These are phyloP conservation scores for Fusarium pseudocircinatum DNA, from an alignment of 2,329 filamentous ascomycete genomes.

Conservation along the genomic window DNA sequence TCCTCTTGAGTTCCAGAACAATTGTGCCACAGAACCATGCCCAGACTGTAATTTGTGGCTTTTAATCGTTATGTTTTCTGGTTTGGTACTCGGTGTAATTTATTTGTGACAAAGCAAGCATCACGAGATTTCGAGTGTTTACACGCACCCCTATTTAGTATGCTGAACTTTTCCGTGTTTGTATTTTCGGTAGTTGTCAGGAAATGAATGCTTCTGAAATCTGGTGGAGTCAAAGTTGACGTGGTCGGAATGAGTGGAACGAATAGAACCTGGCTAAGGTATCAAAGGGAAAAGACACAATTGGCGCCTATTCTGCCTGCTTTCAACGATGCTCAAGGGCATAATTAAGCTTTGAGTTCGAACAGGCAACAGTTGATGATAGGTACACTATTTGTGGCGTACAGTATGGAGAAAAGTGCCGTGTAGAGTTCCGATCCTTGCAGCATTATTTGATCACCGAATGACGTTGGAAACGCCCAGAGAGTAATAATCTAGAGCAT, in stretches of 20 bases:
- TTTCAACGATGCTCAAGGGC: background rate
- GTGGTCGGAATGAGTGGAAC: background rate
- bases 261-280: background rate
- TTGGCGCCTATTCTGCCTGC: too few species aligned
- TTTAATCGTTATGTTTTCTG: background rate
- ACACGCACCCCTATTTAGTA: too few species aligned
- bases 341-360: background rate
- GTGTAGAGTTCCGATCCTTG: background rate
- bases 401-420: background rate
- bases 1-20: conserved; percentile 41
- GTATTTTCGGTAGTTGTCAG: background rate
- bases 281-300: background rate
- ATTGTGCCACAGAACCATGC: conserved; percentile 14
- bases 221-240: background rate
- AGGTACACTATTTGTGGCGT: background rate
- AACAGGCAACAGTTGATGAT: background rate
- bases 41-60: background rate
- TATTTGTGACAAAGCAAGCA: background rate
- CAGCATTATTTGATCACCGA: background rate
- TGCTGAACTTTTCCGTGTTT: background rate
- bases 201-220: background rate
- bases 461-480: background rate
- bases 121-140: background rate
- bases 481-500: background rate
- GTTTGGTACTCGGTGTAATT: background rate